Evolutionary conservation across 1,139 yeast species (phyloP).

Genomic region (Fermentozyma sake): DNA sequence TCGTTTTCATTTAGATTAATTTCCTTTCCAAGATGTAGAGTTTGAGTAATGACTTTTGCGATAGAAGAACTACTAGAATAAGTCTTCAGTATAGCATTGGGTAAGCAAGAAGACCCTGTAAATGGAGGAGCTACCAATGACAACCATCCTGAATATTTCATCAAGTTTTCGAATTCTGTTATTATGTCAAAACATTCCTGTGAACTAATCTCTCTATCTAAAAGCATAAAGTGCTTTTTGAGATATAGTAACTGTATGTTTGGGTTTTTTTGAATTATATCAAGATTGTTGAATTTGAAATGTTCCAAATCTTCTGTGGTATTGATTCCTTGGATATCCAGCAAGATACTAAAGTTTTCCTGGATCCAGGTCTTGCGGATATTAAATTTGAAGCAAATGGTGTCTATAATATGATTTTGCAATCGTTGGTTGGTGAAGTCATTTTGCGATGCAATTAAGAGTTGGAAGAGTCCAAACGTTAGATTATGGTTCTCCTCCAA

Average conservation of each 20-base stretch:
- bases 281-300: slow-evolving; percentile 1
- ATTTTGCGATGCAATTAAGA: slow-evolving; percentile 13
- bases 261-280: slow-evolving; percentile 1
- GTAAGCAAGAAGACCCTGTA: slow-evolving; percentile 1
- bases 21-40: slow-evolving; percentile 1
- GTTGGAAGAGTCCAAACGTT: slow-evolving; percentile 21
- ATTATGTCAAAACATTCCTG: slow-evolving; percentile 1
- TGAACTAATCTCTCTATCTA: slow-evolving; percentile 1
- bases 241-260: slow-evolving; percentile 6
- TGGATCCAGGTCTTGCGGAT: slow-evolving; percentile 8
- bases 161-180: slow-evolving; percentile 4
- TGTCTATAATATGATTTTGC: slow-evolving; percentile 18
- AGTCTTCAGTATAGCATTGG: no score
- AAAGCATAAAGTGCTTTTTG: slow-evolving; percentile 5
- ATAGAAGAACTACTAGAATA: no score
- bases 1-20: slow-evolving; percentile 6
- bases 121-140: slow-evolving; percentile 5
- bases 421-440: slow-evolving; percentile 13
- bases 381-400: slow-evolving; percentile 14
- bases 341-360: slow-evolving; percentile 4
- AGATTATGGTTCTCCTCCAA: slow-evolving; percentile 16
- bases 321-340: slow-evolving; percentile 6
- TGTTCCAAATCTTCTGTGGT: slow-evolving; percentile 4
- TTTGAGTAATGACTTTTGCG: slow-evolving; percentile 1
- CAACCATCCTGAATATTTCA: slow-evolving; percentile 11